Evolutionary conservation across 208 protist genomes (phyloP), one percentile per base, ranked within the genome.

Genomic region (Trypanosomatidae sp.): DNA sequence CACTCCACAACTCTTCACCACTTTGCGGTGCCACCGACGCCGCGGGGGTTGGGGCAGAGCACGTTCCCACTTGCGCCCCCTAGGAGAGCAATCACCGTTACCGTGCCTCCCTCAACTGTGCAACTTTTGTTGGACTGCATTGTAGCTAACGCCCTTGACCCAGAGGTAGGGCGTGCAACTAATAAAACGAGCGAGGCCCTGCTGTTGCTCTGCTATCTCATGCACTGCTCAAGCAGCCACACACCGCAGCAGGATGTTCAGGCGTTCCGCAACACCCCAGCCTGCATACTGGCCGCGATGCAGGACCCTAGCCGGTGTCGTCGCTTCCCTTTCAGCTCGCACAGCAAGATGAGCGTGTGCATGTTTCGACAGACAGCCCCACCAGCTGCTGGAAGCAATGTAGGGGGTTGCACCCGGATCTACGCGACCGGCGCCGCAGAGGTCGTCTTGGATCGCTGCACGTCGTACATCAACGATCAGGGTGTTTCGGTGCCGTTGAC

Each of bases 141-240:
- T 67, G 79, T 87, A 8, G 77, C 76, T n/a, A 91, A 80, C 69
- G 66, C 82, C 4, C 62, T 91, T 22, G 87, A 95, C 73, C 84
- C 91, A 15, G 85, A 91, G 64, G 62, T 85, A 52, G 81, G 85
- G 28, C 73, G 67, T 39, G 76, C 85, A 2, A 83, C 66, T 43
- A 95, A 92, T 74, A 92, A 91, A 60, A 95, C 91, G 15, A 86
- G 74, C 30, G 86, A 92, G 62, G 91, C 87, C 3, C 70, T 95
- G 55, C 71, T 95, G 62, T 68, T 80, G 46, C 53, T 91, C 62
- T 74, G 70, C 52, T 43, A 64, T 49, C 59, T 84, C 49, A 19
- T 66, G 36, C 55, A 25, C 62, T 71, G 59, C 39, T 67, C 68
- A 39, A 19, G 43, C 12, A 70, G 19, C 77, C 33, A 58, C 47